Conservation (phyloP, 2,329 filamentous ascomycete genomes). For the Diaporthe velutina region DNA sequence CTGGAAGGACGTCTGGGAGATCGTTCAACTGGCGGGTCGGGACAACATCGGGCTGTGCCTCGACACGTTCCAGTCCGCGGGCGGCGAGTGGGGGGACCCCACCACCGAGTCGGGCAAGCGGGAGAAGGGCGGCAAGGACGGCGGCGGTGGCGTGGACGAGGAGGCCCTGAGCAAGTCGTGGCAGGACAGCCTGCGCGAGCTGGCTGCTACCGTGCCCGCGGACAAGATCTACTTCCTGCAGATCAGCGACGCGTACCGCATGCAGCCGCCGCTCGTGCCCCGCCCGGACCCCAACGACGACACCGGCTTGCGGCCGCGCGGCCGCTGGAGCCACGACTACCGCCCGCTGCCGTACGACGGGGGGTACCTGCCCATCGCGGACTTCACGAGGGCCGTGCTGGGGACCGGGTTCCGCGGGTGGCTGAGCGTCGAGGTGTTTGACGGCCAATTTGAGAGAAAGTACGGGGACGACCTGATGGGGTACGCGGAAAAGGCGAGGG, state of each 20-base stretch:
- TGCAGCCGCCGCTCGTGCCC: conserved; percentile 66
- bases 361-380: conserved; percentile 77
- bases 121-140: conserved; percentile 55
- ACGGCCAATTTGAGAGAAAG: conserved; percentile 48
- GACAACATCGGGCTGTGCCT: conserved; percentile 80
- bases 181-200: conserved; percentile 65
- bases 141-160: conserved; percentile 44
- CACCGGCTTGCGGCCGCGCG: conserved; percentile 69
- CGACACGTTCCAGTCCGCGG: conserved; percentile 82
- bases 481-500: conserved; percentile 45
- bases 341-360: conserved; percentile 78
- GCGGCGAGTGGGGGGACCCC: conserved; percentile 80
- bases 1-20: conserved; percentile 79
- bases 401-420: conserved; percentile 65
- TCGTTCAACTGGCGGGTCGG: conserved; percentile 72
- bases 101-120: conserved; percentile 72
- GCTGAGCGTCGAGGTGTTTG: conserved; percentile 49
- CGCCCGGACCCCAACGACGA: conserved; percentile 54
- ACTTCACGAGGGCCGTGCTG: conserved; percentile 75
- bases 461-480: conserved; percentile 46
- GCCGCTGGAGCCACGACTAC: conserved; percentile 79
- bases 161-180: conserved; percentile 65
- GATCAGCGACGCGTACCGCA: conserved; percentile 80
- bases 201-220: conserved; percentile 68
- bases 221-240: conserved; percentile 83